Evolutionary conservation across 2,329 filamentous ascomycete species (phyloP).

Genomic region (Cladophialophora bantiana): DNA sequence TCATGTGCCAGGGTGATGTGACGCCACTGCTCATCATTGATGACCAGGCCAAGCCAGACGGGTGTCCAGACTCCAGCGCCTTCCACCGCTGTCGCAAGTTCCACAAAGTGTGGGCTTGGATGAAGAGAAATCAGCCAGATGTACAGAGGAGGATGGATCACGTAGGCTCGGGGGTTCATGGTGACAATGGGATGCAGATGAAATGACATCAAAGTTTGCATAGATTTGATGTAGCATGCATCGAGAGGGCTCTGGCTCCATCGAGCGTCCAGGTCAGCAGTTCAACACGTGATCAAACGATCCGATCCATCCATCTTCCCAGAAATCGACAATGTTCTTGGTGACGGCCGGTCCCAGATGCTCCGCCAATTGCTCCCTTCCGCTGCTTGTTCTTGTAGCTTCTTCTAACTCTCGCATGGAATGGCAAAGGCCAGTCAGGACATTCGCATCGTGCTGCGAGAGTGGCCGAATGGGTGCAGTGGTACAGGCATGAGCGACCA

Average conservation of each 20-base stretch:
- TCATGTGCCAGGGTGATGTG: too few relatives aligned
- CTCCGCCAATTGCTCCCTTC: constrained; percentile 22
- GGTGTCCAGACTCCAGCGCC: too few relatives aligned
- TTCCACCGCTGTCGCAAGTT: neutral
- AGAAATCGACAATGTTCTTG: constrained; percentile 37
- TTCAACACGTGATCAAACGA: constrained; percentile 17
- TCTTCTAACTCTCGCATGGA: constrained; percentile 35
- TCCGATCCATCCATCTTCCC: constrained; percentile 38
- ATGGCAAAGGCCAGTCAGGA: constrained; percentile 45
- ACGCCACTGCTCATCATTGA: too few relatives aligned
- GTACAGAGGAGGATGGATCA: neutral
- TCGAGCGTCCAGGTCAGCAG: neutral
- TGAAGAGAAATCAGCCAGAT: neutral
- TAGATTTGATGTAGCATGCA: neutral
- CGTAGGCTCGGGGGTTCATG: neutral
- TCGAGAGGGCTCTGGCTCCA: neutral
- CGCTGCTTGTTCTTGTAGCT: constrained; percentile 32
- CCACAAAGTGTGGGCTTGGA: neutral
- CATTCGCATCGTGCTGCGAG: constrained; percentile 43
- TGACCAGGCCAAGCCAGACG: too few relatives aligned
- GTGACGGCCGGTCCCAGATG: constrained; percentile 25
- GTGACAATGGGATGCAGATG: neutral
- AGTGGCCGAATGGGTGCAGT: constrained; percentile 37
- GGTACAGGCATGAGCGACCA: constrained; percentile 32
- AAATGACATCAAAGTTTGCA: neutral